Conservation (phyloP, 768 basidiomycete genomes). For the Auricularia cornea region DNA sequence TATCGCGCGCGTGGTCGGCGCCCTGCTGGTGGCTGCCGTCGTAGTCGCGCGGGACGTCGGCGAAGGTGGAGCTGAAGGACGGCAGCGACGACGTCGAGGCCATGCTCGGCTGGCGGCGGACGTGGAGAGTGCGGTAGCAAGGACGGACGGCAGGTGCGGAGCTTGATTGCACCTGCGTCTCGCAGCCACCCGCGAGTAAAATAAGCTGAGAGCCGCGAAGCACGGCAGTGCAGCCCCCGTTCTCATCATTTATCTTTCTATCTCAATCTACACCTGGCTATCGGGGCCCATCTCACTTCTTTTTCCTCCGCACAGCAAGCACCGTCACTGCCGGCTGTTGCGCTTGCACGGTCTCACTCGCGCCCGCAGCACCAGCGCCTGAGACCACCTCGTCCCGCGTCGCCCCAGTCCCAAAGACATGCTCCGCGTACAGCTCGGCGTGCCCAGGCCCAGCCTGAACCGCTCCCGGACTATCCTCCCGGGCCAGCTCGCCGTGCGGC, state of each 20-base stretch:
- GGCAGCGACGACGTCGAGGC: not conserved
- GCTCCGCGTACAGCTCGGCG: not conserved
- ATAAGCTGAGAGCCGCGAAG: too few relatives aligned
- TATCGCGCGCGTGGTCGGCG: not conserved
- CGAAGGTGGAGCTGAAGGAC: not conserved
- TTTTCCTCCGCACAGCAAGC: slow-evolving; percentile 50
- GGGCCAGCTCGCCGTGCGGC: not conserved
- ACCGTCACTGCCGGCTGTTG: slow-evolving; percentile 39
- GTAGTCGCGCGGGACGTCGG: not conserved
- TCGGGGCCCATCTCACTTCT: too few relatives aligned
- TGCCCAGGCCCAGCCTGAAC: not conserved
- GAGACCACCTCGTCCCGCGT: not conserved
- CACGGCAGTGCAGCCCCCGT: too few relatives aligned
- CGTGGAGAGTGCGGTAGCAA: too few relatives aligned
- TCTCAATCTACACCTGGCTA: too few relatives aligned
- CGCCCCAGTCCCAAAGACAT: not conserved
- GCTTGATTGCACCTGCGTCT: too few relatives aligned
- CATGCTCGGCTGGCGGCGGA: too few relatives aligned
- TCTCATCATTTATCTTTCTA: too few relatives aligned
- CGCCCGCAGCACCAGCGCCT: slow-evolving; percentile 2
- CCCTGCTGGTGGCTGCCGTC: not conserved
- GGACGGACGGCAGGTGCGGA: too few relatives aligned
- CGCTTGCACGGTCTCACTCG: slow-evolving; percentile 6
- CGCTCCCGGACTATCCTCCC: not conserved
- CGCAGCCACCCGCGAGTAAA: too few relatives aligned